Evolutionary conservation across 768 basidiomycete genomes (phyloP), one percentile per base, ranked within the genome.

Genomic region (Neoboletus subvelutipes): DNA sequence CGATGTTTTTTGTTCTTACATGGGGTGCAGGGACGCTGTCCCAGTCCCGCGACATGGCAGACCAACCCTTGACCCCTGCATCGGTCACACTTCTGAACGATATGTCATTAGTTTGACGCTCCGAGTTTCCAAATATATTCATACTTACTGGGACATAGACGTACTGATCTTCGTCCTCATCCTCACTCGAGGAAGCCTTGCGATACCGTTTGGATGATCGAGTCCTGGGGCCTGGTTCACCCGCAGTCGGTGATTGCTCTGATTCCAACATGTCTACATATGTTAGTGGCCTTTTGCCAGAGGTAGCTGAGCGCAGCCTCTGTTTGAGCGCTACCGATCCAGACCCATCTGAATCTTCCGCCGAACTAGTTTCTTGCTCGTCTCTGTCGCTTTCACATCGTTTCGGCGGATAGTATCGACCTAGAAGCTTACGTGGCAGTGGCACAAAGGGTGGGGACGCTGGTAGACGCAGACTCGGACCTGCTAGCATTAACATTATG

Each of bases 131-230:
- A 20, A 31, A n/a, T 7, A 34, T 28, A n/a, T 10, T n/a, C 1
- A 17, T 4, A 22, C 48, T 34, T 29, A 52, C 60, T 15, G 61
- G 61, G 4, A n/a, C 10, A 13, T 61, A 61, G 1, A 54, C n/a
- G 8, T 37, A 49, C 5, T 2, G 20, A 5, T 18, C 46, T 4
- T n/a, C 29, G 5, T 36, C 45, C 0, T n/a, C n/a, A 20, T 33
- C 22, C 13, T 24, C 45, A 18, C 26, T 24, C 6, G 24, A 9
- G 10, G 18, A 26, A 17, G 47, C 39, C 6, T 3, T n/a, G 1
- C 10, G 22, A 22, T 13, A 22, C 1, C 43, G 49, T 45, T 59
- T 59, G 37, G 36, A 26, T 5, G 10, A 5, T 10, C 20, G n/a
- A 18, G 1, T 9, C 11, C 7, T 26, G 33, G 33, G 12, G 4